Base-by-base conservation (phyloP, 257 asterid species). In the Primulina eburnea region DNA sequence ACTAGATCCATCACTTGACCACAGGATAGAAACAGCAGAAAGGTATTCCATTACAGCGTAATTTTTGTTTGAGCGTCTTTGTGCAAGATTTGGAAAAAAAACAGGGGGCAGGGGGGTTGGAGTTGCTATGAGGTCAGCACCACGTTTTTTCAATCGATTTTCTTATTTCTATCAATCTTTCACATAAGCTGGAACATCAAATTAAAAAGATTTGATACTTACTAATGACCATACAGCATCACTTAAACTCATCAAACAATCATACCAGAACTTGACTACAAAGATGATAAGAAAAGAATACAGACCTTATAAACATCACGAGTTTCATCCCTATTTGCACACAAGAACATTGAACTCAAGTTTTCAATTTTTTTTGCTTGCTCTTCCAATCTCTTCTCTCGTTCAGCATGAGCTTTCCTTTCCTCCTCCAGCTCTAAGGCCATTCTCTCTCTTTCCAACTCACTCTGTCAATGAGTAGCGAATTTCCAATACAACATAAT, bases 341-440 rank as follows among this genome's bases (percentile, higher is more conserved):
- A 84, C 70, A 93, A 79, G 53, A 93, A 96, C 95, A 93, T 93
- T 28, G 99, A 83, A 76, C 99, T 90, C 83, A 93, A 82, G 77
- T 89, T 93, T 79, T 89, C 83, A 53, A 93, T 93, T 80, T 84
- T 89, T 82, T 87, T 90, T 77, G 92, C 99, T 78, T 93, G 97
- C 83, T 84, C 96, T 84, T 82, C 87, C 85, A 93, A 74, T 87
- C 84, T 86, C 85, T 75, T 89, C 69, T 93, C 98, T 65, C 88
- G 71, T 82, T 93, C 97, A 74, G 95, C 97, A 77, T 90, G 97
- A 74, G 92, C 95, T 87, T 90, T 86, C 87, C 89, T 93, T 81
- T 90, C 97, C 81, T 86, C 99, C 85, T 93, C 99, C 75, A 90
- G 82, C 87, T 86, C 95, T 79, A 90, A 77, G 69, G 98, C 93